phyloP scores from a whole-genome alignment of 1,284 basidiomycete genomes.

The Boletus sp. region DNA sequence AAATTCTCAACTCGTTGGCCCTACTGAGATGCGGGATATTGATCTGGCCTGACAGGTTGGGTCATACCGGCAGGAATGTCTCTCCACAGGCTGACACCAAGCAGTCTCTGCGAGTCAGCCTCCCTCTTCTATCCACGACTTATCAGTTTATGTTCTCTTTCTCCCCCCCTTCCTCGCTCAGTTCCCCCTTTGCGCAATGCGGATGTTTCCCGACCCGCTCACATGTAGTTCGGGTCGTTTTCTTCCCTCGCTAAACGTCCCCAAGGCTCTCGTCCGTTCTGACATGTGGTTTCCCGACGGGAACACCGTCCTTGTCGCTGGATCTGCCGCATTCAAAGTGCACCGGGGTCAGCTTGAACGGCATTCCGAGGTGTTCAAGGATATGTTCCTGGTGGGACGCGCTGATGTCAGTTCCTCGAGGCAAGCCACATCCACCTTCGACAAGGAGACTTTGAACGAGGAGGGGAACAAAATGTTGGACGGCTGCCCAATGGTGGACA shows the following conservation, averaged over 20 bases:
- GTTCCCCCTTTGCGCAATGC: conserved; percentile 16
- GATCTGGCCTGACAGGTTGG: conserved; percentile 13
- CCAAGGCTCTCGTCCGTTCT: conserved; percentile 38
- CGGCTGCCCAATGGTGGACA: conserved; percentile 46
- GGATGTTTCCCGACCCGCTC: conserved; percentile 24
- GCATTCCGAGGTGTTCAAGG: conserved; percentile 68
- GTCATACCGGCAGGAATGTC: background rate
- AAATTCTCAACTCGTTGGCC: background rate
- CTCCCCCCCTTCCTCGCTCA: background rate
- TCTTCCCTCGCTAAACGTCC: conserved; percentile 3
- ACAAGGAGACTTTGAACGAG: conserved; percentile 13
- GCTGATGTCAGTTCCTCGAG: conserved; percentile 1
- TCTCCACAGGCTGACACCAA: conserved; percentile 15
- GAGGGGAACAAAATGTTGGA: conserved; percentile 43
- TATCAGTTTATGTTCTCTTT: background rate
- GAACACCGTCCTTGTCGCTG: conserved; percentile 59
- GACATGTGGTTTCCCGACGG: conserved; percentile 73
- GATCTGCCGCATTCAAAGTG: conserved; percentile 59
- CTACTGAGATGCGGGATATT: conserved; percentile 5
- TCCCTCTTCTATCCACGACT: conserved; percentile 3
- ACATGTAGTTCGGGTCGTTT: conserved; percentile 21
- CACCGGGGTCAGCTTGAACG: conserved; percentile 66
- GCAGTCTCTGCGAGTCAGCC: conserved; percentile 17
- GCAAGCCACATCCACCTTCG: background rate
- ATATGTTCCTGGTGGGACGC: conserved; percentile 57